phyloP scores from a whole-genome alignment of 768 basidiomycete species.

The Inosperma sp. region DNA sequence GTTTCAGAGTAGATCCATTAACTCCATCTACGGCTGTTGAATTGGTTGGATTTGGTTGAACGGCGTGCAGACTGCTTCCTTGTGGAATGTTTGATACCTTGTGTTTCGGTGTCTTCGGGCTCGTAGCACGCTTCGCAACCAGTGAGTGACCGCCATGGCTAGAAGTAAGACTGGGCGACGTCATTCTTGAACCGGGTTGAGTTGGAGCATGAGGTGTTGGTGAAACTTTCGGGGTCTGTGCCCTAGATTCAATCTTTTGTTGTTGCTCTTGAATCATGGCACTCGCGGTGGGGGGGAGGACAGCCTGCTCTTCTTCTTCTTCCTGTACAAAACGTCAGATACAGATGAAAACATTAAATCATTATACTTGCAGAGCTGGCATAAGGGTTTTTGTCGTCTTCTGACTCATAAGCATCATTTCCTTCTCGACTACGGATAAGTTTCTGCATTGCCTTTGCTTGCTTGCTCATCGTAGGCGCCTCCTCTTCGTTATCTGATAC shows the following conservation, averaged over 20 bases:
- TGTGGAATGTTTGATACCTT: slow-evolving; percentile 45
- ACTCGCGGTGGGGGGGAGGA: slow-evolving; percentile 27
- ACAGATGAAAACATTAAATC: not conserved
- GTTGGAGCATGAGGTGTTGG: slow-evolving; percentile 29
- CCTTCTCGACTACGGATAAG: slow-evolving; percentile 81
- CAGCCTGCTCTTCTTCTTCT: slow-evolving; percentile 66
- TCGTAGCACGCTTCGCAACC: slow-evolving; percentile 81
- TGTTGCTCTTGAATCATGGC: slow-evolving; percentile 47
- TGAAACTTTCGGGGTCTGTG: slow-evolving; percentile 43
- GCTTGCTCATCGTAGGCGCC: slow-evolving; percentile 51
- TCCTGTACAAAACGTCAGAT: slow-evolving; percentile 46
- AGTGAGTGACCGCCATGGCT: slow-evolving; percentile 71
- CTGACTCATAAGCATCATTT: slow-evolving; percentile 74
- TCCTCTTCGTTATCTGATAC: slow-evolving; percentile 79
- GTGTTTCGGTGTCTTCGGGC: slow-evolving; percentile 65
- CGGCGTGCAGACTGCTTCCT: slow-evolving; percentile 57
- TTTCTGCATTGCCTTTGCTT: slow-evolving; percentile 80
- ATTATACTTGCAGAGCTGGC: slow-evolving; percentile 58
- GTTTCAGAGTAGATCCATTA: slow-evolving; percentile 33
- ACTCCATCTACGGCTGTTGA: slow-evolving; percentile 29
- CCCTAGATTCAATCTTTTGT: slow-evolving; percentile 44
- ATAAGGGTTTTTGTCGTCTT: slow-evolving; percentile 82
- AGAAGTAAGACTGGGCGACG: slow-evolving; percentile 52
- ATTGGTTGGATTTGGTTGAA: slow-evolving; percentile 50
- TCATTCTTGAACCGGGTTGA: slow-evolving; percentile 46